phyloP scores from a whole-genome alignment of 768 basidiomycete genomes.

The Agaricus sinodeliciosus region DNA sequence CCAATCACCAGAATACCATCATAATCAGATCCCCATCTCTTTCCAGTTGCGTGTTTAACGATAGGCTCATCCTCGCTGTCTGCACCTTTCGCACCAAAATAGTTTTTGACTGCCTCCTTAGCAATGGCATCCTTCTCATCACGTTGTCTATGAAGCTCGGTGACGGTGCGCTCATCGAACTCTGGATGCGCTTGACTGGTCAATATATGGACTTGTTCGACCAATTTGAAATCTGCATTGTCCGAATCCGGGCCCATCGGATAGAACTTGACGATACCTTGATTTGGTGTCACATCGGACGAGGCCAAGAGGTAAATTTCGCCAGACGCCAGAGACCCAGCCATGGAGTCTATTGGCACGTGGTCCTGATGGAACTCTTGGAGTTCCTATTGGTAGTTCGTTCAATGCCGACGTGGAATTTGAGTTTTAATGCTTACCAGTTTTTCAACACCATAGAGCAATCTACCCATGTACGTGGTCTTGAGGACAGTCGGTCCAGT shows the following conservation, averaged over 20 bases:
- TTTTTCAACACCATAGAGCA: constrained; percentile 24
- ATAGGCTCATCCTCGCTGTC: not conserved
- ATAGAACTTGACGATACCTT: constrained; percentile 62
- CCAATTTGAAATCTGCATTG: not conserved
- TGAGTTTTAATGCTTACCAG: not conserved
- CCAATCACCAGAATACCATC: not conserved
- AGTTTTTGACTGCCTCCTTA: not conserved
- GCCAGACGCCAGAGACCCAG: constrained; percentile 21
- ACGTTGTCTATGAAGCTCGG: not conserved
- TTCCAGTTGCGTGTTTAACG: not conserved
- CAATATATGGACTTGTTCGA: constrained; percentile 58
- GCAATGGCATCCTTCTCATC: not conserved
- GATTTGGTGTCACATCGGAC: constrained; percentile 47
- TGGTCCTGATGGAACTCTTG: not conserved
- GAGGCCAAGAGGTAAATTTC: constrained; percentile 59
- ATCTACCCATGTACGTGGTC: constrained; percentile 62
- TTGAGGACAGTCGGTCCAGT: constrained; percentile 55
- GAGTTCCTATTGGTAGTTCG: not conserved
- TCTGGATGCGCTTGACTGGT: constrained; percentile 74
- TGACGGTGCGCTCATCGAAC: not conserved
- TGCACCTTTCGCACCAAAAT: not conserved
- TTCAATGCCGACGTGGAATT: too few relatives aligned
- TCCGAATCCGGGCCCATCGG: not conserved
- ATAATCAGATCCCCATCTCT: not conserved
- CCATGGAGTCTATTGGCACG: constrained; percentile 16